Evolutionary conservation across 2,329 filamentous ascomycete genomes (phyloP).

Genomic region (Gnomoniopsis sp.): DNA sequence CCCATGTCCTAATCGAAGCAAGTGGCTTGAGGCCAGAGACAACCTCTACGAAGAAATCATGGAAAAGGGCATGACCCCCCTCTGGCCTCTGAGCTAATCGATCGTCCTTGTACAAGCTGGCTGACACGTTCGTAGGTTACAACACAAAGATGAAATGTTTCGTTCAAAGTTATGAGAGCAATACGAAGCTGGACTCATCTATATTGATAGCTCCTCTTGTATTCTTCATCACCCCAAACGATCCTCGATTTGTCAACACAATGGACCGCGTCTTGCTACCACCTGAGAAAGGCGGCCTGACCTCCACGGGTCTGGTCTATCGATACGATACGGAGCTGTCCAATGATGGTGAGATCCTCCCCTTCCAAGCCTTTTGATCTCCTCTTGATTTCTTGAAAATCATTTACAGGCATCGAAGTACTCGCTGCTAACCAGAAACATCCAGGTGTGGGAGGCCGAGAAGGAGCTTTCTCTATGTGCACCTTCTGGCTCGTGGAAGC

Average conservation of each 20-base stretch:
- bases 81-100: neutral
- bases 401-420: too few relatives aligned
- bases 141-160: constrained; percentile 68
- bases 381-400: neutral
- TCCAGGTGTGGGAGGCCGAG: constrained; percentile 66
- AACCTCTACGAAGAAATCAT: constrained; percentile 72
- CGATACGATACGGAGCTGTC: constrained; percentile 68
- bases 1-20: constrained; percentile 65
- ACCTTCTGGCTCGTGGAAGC: constrained; percentile 82
- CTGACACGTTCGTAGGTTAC: constrained; percentile 47
- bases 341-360: constrained; percentile 57
- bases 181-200: constrained; percentile 67
- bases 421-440: constrained; percentile 4
- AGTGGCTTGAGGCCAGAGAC: constrained; percentile 67
- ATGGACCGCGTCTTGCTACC: constrained; percentile 68
- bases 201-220: constrained; percentile 75
- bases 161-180: constrained; percentile 72
- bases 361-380: neutral
- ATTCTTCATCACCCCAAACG: constrained; percentile 75
- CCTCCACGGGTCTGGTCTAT: constrained; percentile 71
- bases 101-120: neutral
- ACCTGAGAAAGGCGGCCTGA: constrained; percentile 72
- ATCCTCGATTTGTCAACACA: constrained; percentile 70
- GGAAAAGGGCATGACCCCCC: constrained; percentile 52
- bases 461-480: constrained; percentile 78